Conservation (phyloP, 257 asterid species). For the Cordia subcordata region DNA sequence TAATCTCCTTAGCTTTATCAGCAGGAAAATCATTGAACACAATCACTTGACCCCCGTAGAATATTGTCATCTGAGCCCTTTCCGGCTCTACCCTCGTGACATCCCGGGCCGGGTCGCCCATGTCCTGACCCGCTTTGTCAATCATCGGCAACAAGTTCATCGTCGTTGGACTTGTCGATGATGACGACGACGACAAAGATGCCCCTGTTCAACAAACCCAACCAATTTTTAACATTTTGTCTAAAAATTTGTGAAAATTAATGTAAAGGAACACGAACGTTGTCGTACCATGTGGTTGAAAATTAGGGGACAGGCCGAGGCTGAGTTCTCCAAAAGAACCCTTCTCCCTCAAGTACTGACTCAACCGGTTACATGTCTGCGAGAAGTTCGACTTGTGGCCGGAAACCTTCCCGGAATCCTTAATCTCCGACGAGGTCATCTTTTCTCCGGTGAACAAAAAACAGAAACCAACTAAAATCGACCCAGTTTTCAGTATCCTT, state of each 20-base stretch:
- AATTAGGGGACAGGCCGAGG: slow-evolving; percentile 14
- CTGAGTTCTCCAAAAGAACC: slow-evolving; percentile 21
- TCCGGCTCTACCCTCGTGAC: slow-evolving; percentile 4
- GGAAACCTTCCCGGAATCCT: slow-evolving; percentile 18
- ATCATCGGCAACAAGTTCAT: slow-evolving; percentile 43
- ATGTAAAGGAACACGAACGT: background rate
- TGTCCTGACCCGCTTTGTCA: slow-evolving; percentile 28
- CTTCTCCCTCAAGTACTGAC: slow-evolving; percentile 26
- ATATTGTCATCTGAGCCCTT: slow-evolving; percentile 21
- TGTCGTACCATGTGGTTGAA: slow-evolving; percentile 9
- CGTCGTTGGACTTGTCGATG: slow-evolving; percentile 1
- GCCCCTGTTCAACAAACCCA: slow-evolving; percentile 12
- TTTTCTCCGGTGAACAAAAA: background rate
- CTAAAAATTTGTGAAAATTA: background rate
- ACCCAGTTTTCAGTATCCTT: too few relatives aligned
- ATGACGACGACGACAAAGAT: too few relatives aligned
- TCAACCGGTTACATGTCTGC: slow-evolving; percentile 24
- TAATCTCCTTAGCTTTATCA: slow-evolving; percentile 21
- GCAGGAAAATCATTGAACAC: slow-evolving; percentile 24
- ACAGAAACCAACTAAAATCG: background rate
- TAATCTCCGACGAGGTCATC: slow-evolving; percentile 20
- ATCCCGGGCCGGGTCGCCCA: background rate
- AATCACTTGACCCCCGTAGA: slow-evolving; percentile 21
- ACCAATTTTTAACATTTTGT: background rate
- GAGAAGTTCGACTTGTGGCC: slow-evolving; percentile 23